Base-by-base conservation (phyloP, 768 basidiomycete species). In the Leucogyrophana mollusca region DNA sequence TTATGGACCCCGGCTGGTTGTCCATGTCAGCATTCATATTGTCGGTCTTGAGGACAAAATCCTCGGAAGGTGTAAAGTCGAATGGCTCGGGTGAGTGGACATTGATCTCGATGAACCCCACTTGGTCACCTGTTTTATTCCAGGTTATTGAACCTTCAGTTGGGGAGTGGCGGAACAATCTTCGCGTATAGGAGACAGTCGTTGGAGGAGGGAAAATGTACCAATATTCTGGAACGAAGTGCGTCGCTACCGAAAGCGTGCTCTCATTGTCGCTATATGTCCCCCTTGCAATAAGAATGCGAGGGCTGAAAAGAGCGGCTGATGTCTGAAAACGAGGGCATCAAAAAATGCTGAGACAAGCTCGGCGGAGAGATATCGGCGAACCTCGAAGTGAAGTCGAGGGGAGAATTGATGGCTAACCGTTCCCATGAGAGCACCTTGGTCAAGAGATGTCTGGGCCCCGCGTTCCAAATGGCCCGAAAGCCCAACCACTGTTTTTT, bases 321-420 rank as follows among this genome's bases (percentile, higher is more conserved):
- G 70, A 62, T 46, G 74, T 57, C 76, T 77, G 46, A 24, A 53
- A 50, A 43, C 41, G 44, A 56, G 52, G 47, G 53, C 49, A 54
- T 46, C 32, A 40, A 44, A 35, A n/a, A 38, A 49, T 49, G 36
- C 45, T 40, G 49, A 50, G 45, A 30, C 39, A 52, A 24, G 16
- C 50, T 43, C 44, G 56, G 46, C 25, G 30, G 25, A 56, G 47
- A 47, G 57, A 51, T 53, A 41, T 50, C 42, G 49, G 37, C 46
- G 52, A 60, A 75, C 81, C 63, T 74, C 68, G n/a, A 74, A 66
- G 35, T 63, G 61, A 47, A 82, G 56, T 40, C 79, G 77, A 11
- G 88, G 86, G 22, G 87, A 88, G 57, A 80, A 82, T 56, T 90
- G 87, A 62, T 92, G 85, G 46, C 77, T 79, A 39, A 94, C 64